A percentile compares a stretch with the other conserved stretches of the same genome.
These are phyloP conservation scores for Ceratobasidium sp. DNA, from an alignment of 1,284 basidiomycete species.

Conservation along the genomic window DNA sequence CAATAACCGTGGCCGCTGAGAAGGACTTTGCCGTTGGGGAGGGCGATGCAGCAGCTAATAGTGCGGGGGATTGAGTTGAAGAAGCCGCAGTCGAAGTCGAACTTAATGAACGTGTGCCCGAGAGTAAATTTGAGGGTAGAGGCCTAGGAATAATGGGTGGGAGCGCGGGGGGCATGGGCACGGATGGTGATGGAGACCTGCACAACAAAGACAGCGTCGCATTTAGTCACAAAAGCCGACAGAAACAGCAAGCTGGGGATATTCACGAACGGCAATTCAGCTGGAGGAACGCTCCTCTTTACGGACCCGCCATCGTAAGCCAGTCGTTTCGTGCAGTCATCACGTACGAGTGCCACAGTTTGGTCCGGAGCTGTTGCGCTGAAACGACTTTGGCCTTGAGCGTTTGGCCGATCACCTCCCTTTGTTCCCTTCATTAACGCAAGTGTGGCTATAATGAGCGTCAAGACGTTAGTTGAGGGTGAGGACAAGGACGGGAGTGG, in stretches of 20 bases:
- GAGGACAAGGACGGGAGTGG: slow-evolving; percentile 7
- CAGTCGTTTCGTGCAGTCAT: background rate
- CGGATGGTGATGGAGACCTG: background rate
- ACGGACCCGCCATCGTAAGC: background rate
- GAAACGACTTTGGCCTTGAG: slow-evolving; percentile 1
- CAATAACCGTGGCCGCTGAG: slow-evolving; percentile 33
- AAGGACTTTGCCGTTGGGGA: slow-evolving; percentile 10
- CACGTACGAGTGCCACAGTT: background rate
- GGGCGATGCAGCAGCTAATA: background rate
- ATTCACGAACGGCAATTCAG: slow-evolving; percentile 39
- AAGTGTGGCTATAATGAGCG: slow-evolving; percentile 16
- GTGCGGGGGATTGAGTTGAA: background rate
- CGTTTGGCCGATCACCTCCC: slow-evolving; percentile 20
- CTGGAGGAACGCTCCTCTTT: background rate
- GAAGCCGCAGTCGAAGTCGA: slow-evolving; percentile 5
- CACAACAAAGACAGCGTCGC: background rate
- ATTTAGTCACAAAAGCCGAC: slow-evolving; percentile 15
- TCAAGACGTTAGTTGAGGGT: slow-evolving; percentile 16
- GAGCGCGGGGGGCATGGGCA: slow-evolving; percentile 1
- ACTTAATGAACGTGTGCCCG: background rate
- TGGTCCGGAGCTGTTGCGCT: background rate
- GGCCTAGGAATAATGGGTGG: background rate
- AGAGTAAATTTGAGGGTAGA: background rate
- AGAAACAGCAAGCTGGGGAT: background rate
- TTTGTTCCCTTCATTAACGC: slow-evolving; percentile 27